phyloP scores from a whole-genome alignment of 352 stramenopile species.

The Globisporangium uncinulatum region DNA sequence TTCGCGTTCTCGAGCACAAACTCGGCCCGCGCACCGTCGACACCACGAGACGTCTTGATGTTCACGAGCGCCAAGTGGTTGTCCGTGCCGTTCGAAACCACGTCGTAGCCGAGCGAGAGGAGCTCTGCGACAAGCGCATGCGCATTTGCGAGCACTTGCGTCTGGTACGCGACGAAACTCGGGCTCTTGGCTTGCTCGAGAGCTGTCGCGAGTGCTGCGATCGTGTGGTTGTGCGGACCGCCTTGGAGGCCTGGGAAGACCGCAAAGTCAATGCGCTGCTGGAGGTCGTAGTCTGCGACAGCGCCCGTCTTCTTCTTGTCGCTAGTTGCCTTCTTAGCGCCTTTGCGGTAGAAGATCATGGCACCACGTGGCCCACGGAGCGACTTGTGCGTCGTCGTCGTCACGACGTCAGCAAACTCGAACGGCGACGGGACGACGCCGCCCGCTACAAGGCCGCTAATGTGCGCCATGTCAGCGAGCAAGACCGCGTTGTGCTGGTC shows the following conservation, averaged over 20 bases:
- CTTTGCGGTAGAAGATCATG: conserved; percentile 99
- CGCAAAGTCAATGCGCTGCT: conserved; percentile 98
- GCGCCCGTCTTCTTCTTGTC: conserved; percentile 92
- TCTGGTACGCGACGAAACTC: conserved; percentile 98
- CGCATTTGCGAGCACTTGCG: conserved; percentile 92
- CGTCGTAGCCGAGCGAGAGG: conserved; percentile 88
- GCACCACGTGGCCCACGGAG: conserved; percentile 96
- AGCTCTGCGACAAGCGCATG: conserved; percentile 88
- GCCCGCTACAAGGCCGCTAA: conserved; percentile 96
- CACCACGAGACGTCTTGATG: conserved; percentile 92
- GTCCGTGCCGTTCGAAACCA: conserved; percentile 98
- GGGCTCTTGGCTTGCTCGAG: conserved; percentile 94
- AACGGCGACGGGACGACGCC: conserved; percentile 97
- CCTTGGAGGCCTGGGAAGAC: conserved; percentile 99
- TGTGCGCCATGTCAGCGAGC: conserved; percentile 99
- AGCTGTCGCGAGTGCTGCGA: conserved; percentile 97
- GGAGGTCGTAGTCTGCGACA: conserved; percentile 91
- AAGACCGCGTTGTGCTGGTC: conserved; percentile 93
- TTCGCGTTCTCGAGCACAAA: conserved; percentile 94
- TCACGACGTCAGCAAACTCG: conserved; percentile 98
- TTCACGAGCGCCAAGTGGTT: conserved; percentile 98
- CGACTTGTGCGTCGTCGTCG: conserved; percentile 99
- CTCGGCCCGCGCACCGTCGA: conserved; percentile 95
- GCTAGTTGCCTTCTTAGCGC: conserved; percentile 47
- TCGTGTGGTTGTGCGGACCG: conserved; percentile 99